Evolutionary conservation across 140 eudicot genomes (phyloP), one percentile per base, ranked within the genome.

Genomic region (Oenanthe javanica): DNA sequence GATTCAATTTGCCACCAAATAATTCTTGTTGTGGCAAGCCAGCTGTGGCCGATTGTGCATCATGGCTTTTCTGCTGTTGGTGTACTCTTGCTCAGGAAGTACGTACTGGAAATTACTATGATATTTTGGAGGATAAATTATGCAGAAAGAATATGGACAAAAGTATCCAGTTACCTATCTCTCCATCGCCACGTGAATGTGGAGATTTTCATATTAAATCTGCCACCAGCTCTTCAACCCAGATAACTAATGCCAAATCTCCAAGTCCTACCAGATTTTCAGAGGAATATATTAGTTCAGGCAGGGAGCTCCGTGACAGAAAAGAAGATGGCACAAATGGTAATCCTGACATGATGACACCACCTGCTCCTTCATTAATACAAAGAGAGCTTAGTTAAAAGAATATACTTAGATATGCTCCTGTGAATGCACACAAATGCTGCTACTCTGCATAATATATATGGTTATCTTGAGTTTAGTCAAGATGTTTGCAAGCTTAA

Each of bases 21-120:
- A 84, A 55, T 8, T 77, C 82, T 14, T 90, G 97, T 74, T 92
- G 87, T 81, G 89, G 93, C 16, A 88, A 87, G 80, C 88, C 93
- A 2, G 90, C 86, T 70, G 86, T 94, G 23, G 78, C 89, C 0
- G 99, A 94, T 81, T 94, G 93, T 84, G 92, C 87, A 23, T 83
- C 89, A 38, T 94, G 99, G 99, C 97, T 94, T 84, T 92, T 82
- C 77, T 94, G 97, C 81, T 94, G 99, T 82, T 94, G 99, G 97
- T 94, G 99, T 85, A 85, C 99, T 55, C 91, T 94, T 81, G 97
- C 99, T 59, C 99, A 94, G 86, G 99, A 94, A 85, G 99, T 90
- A 13, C 87, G 99, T n/a, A 94, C 99, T 13, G 97, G 93, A 7
- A 92, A 92, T 85, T 74, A 78, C 50, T 92, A 95, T 77, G 99